Percentiles rank a stretch among this genome's conserved stretches.
These are phyloP conservation scores for Phytophthora sp. DNA, from an alignment of 352 stramenopile species.

Conservation along the genomic window DNA sequence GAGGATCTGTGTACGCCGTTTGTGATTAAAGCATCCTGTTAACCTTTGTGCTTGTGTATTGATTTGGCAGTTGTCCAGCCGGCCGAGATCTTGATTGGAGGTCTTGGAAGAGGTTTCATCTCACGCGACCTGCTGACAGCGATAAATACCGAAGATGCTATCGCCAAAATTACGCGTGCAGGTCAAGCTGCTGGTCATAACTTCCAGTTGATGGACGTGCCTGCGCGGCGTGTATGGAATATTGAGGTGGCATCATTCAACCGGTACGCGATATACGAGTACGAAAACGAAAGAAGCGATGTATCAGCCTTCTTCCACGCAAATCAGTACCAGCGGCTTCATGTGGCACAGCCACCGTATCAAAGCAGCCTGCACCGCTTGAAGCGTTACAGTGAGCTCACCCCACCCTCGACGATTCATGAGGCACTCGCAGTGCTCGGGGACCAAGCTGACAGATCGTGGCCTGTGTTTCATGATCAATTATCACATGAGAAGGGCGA, in stretches of 20 bases:
- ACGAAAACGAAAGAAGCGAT: background rate
- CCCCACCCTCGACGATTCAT: slow-evolving; percentile 40
- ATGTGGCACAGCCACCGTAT: slow-evolving; percentile 63
- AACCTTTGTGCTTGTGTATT: background rate
- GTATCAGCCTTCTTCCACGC: slow-evolving; percentile 67
- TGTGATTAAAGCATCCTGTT: no score
- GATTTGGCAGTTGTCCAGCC: slow-evolving; percentile 66
- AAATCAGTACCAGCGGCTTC: slow-evolving; percentile 79
- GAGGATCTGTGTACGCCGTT: no score
- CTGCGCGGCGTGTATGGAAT: slow-evolving; percentile 56
- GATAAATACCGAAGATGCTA: slow-evolving; percentile 48
- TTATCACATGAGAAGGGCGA: slow-evolving; percentile 64
- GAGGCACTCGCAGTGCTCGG: slow-evolving; percentile 65
- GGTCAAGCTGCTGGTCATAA: slow-evolving; percentile 73
- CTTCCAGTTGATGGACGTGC: slow-evolving; percentile 80
- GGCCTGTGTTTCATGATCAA: slow-evolving; percentile 69
- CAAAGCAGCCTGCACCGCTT: slow-evolving; percentile 74
- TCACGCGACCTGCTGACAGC: slow-evolving; percentile 65
- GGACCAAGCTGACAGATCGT: slow-evolving; percentile 64
- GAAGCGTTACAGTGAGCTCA: slow-evolving; percentile 59
- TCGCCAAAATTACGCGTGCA: slow-evolving; percentile 53
- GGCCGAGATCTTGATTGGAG: slow-evolving; percentile 58
- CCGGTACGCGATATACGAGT: slow-evolving; percentile 56
- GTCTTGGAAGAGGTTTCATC: slow-evolving; percentile 72
- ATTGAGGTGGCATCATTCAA: slow-evolving; percentile 73